Base-by-base conservation (phyloP, 2,329 filamentous ascomycete species). In the Zalaria sp. region DNA sequence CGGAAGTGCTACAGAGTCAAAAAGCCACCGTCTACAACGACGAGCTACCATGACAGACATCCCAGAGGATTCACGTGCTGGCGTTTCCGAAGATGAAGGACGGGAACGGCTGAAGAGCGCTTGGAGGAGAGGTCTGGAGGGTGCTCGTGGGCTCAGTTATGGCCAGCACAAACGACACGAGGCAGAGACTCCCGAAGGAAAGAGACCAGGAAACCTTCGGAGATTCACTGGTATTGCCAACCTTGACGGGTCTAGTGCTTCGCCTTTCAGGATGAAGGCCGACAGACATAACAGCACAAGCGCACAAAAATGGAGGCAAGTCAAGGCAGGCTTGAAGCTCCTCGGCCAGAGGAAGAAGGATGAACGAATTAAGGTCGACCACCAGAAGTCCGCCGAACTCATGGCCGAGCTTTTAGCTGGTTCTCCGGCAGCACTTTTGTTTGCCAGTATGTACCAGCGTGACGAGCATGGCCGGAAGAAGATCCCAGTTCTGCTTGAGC, bases 401-500 rank as follows among this genome's bases (percentile, higher is more conserved):
- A 89, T 98, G 75, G 91, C 91, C 1, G 91, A 98, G 61, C 68
- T 98, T 32, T 76, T 91, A 38, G 93, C 91, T 35, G 91, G 87
- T 41, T 86, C 88, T 1, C 91, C 91, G 3, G 91, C 91, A 25
- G 91, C 89, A 18, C 68, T 98, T 44, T 93, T 98, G 62, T 68
- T 98, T 40, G 91, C 91, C 5, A 95, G 88, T 56, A 95, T 96
- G 84, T 91, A 96, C 53, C 91, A 96, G 63, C 76, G 91, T 43
- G 91, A 98, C 53, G 91, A 98, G 61, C 85, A 95, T 53, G 87
- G 89, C 38, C 91, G 93, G 62, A 91, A 85, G 63, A 79, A 88
- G 45, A 94, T 98, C 43, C 91, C 91, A 0, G 87, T 98, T 41
- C 74, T 98, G 3, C 72, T 98, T 5, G 91, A 98, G 60, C 91